Conservation (phyloP, 208 protist genomes). For the Trypanosomatidae sp. region DNA sequence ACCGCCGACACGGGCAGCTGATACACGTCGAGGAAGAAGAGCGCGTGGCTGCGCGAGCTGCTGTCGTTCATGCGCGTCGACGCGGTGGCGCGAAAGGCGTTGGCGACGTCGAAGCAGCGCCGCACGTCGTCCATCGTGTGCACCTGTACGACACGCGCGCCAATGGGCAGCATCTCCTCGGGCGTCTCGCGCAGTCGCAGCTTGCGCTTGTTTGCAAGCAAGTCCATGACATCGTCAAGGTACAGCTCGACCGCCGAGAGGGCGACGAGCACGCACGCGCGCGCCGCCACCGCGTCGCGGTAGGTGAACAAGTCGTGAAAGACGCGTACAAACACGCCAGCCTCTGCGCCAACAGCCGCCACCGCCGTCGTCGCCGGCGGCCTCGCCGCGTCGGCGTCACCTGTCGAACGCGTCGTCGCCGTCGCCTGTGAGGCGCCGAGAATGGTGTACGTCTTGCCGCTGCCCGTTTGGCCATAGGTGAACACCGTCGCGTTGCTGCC, state of each 20-base stretch:
- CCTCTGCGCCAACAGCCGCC: slow-evolving; percentile 19
- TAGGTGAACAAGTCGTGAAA: slow-evolving; percentile 81
- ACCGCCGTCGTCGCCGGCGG: no score
- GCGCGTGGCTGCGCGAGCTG: slow-evolving; percentile 82
- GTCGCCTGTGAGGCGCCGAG: no score
- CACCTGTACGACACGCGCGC: slow-evolving; percentile 54
- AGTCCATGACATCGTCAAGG: slow-evolving; percentile 79
- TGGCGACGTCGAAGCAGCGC: slow-evolving; percentile 56
- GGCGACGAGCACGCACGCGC: slow-evolving; percentile 50
- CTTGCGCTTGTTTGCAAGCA: slow-evolving; percentile 66
- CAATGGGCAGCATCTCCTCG: slow-evolving; percentile 51
- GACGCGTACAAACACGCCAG: slow-evolving; percentile 75
- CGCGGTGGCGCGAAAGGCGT: slow-evolving; percentile 56
- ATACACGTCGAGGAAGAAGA: slow-evolving; percentile 86
- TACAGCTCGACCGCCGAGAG: slow-evolving; percentile 84
- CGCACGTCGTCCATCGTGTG: slow-evolving; percentile 55
- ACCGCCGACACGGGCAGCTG: slow-evolving; percentile 12
- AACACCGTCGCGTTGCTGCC: slow-evolving; percentile 80
- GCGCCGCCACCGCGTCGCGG: slow-evolving; percentile 14
- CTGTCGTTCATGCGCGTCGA: slow-evolving; percentile 85
- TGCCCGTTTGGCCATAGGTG: slow-evolving; percentile 84
- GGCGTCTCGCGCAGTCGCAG: slow-evolving; percentile 70
- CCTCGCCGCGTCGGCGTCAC: no score
- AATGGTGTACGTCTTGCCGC: slow-evolving; percentile 89
- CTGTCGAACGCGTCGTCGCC: no score